These are phyloP conservation scores for Phaeophleospora eucalypticola DNA, from an alignment of 2,329 filamentous ascomycete genomes.

Conservation along the genomic window DNA sequence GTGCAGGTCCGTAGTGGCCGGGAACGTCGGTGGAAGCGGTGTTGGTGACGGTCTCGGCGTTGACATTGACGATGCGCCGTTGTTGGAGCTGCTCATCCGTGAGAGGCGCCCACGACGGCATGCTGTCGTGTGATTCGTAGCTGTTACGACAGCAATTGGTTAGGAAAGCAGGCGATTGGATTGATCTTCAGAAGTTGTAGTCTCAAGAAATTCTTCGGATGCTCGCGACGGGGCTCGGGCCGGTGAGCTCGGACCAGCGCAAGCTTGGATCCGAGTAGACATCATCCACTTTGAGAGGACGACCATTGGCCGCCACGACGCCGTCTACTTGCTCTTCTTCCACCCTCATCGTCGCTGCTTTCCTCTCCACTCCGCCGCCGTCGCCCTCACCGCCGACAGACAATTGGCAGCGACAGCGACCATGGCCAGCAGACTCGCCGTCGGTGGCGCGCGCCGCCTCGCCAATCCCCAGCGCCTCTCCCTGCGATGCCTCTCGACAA, in stretches of 20 bases:
- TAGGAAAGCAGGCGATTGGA: too few relatives aligned
- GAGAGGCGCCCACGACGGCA: slow-evolving; percentile 32
- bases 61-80: slow-evolving; percentile 80
- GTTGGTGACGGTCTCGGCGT: slow-evolving; percentile 85
- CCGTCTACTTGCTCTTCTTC: too few relatives aligned
- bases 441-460: slow-evolving; percentile 57
- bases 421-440: slow-evolving; percentile 72
- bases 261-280: neutral
- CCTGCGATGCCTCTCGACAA: slow-evolving; percentile 62
- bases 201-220: slow-evolving; percentile 6
- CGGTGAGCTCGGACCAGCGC: neutral
- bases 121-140: slow-evolving; percentile 10
- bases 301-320: slow-evolving; percentile 11
- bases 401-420: too few relatives aligned
- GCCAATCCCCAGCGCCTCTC: slow-evolving; percentile 29
- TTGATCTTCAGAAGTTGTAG: neutral
- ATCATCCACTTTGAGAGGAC: neutral
- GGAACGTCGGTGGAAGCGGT: slow-evolving; percentile 89
- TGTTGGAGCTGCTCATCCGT: slow-evolving; percentile 56
- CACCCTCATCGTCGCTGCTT: slow-evolving; percentile 1
- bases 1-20: slow-evolving; percentile 74
- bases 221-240: neutral
- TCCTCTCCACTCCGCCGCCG: slow-evolving; percentile 17
- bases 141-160: too few relatives aligned
- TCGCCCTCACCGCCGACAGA: slow-evolving; percentile 28